These are phyloP conservation scores for Phytopythium sindhum DNA, from an alignment of 352 stramenopile species.

Conservation along the genomic window DNA sequence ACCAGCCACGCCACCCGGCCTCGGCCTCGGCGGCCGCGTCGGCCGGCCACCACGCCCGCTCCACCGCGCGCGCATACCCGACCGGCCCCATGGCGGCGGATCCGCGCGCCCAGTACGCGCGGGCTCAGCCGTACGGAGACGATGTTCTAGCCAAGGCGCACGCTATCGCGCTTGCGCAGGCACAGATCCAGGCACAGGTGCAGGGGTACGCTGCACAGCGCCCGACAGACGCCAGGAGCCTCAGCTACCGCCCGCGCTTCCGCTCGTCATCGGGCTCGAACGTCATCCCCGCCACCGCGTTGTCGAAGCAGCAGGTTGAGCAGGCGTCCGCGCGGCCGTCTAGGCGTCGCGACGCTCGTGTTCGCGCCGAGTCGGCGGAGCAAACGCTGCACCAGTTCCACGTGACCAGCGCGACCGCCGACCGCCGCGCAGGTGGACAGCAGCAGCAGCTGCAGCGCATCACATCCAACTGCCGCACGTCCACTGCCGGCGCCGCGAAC, in stretches of 20 bases:
- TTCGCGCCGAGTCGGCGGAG: conserved; percentile 9
- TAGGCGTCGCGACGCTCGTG: background rate
- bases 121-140: conserved; percentile 5
- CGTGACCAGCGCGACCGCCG: background rate
- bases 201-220: conserved; percentile 23
- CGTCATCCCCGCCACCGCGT: background rate
- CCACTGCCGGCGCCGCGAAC: conserved; percentile 4
- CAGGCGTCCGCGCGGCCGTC: background rate
- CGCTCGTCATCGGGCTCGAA: conserved; percentile 2
- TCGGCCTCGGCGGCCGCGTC: background rate
- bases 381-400: conserved; percentile 22
- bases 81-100: background rate
- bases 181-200: conserved; percentile 35
- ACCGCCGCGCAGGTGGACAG: conserved; percentile 6
- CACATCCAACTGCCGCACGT: conserved; percentile 11
- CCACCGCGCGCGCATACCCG: conserved; percentile 2
- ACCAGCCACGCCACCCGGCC: conserved; percentile 2
- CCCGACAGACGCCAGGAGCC: background rate
- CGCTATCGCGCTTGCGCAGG: conserved; percentile 22
- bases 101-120: background rate
- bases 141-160: conserved; percentile 24
- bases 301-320: background rate
- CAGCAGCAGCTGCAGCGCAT: conserved; percentile 13
- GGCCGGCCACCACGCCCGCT: background rate
- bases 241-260: conserved; percentile 2